phyloP scores from a whole-genome alignment of 106 monocot genomes.

The Hemerocallis citrina region DNA sequence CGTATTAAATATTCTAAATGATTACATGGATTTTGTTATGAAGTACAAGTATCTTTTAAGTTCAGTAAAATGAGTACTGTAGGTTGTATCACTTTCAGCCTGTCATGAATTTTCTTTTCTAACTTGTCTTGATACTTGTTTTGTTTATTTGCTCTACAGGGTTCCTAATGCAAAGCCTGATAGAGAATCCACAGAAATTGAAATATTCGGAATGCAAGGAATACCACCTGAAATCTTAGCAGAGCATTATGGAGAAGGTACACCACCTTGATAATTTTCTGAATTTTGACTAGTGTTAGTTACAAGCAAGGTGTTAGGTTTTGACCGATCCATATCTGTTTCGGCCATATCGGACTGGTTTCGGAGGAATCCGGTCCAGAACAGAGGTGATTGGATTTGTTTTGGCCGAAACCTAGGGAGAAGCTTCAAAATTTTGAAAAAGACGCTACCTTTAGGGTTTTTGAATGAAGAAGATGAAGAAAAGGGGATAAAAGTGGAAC shows the following conservation, averaged over 20 bases:
- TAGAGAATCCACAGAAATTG: slow-evolving; percentile 70
- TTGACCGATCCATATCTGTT: not conserved
- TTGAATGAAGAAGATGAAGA: no score
- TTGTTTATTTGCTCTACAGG: slow-evolving; percentile 14
- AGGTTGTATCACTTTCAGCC: no score
- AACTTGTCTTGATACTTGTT: not conserved
- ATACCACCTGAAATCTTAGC: slow-evolving; percentile 66
- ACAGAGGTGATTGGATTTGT: no score
- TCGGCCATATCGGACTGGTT: not conserved
- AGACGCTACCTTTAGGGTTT: no score
- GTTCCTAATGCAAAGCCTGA: slow-evolving; percentile 75
- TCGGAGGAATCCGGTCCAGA: no score
- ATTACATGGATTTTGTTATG: no score
- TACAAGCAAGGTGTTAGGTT: not conserved
- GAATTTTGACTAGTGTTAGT: not conserved
- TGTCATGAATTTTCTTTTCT: not conserved
- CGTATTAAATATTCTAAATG: no score
- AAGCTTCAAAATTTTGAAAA: no score
- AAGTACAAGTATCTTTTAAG: not conserved
- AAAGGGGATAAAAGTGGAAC: no score
- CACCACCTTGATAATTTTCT: not conserved
- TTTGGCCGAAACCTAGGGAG: no score
- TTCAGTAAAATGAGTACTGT: not conserved
- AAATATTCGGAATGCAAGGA: slow-evolving; percentile 85
- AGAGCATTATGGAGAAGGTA: slow-evolving; percentile 79